Percentiles rank a stretch among this genome's conserved stretches.
These are phyloP conservation scores for Penicillium sp. DNA, from an alignment of 2,329 filamentous ascomycete genomes.

Conservation along the genomic window DNA sequence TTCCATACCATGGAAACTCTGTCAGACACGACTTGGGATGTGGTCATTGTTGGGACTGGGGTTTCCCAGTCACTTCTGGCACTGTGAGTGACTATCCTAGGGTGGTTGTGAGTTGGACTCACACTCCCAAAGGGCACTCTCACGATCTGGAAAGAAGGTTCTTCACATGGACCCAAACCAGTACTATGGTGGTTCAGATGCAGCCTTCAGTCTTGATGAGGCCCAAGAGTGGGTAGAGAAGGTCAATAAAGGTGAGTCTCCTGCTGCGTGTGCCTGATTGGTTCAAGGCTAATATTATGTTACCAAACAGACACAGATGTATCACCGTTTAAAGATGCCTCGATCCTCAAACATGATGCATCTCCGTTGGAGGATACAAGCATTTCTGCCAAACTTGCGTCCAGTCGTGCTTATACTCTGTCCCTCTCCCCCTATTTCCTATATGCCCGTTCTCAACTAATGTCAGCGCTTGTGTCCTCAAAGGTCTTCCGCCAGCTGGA, in stretches of 20 bases:
- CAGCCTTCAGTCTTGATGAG: constrained; percentile 80
- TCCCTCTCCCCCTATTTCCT: constrained; percentile 83
- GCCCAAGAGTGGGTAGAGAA: constrained; percentile 68
- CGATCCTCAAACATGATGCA: constrained; percentile 23
- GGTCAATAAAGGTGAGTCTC: constrained; percentile 38
- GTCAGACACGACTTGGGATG: constrained; percentile 72
- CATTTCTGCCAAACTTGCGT: constrained; percentile 24
- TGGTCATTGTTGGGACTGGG: constrained; percentile 74
- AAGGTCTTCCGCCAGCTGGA: constrained; percentile 85
- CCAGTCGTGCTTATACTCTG: constrained; percentile 74
- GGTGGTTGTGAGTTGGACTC: constrained; percentile 48
- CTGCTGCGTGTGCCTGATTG: constrained; percentile 7
- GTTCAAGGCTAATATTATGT: constrained; percentile 21
- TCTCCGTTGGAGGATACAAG: background rate
- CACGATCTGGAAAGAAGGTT: constrained; percentile 85
- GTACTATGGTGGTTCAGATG: constrained; percentile 84
- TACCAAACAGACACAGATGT: constrained; percentile 30
- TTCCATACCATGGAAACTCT: constrained; percentile 64
- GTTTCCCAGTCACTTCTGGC: constrained; percentile 76
- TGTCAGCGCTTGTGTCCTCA: constrained; percentile 81
- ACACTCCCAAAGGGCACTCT: constrained; percentile 69
- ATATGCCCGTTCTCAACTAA: constrained; percentile 74
- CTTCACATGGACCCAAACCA: constrained; percentile 84
- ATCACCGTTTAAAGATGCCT: constrained; percentile 41
- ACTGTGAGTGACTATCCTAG: constrained; percentile 53